phyloP scores from a whole-genome alignment of 345 rosid species.

The Syzygium aqueum region DNA sequence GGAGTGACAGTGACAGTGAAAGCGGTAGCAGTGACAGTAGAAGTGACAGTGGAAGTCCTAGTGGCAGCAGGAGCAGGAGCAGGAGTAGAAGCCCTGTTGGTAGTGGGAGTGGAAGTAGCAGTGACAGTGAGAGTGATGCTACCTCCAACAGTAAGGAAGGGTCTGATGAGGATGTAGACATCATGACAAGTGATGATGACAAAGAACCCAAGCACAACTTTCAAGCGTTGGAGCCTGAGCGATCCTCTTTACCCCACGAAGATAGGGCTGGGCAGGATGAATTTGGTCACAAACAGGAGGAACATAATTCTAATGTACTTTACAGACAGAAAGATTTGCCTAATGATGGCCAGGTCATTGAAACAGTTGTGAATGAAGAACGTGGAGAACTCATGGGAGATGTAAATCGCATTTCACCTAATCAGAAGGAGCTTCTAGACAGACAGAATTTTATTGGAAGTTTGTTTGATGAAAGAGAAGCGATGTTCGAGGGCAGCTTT shows the following conservation, averaged over 20 bases:
- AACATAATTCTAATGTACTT: conserved; percentile 38
- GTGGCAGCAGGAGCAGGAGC: conserved; percentile 41
- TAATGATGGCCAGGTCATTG: conserved; percentile 48
- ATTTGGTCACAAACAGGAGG: conserved; percentile 35
- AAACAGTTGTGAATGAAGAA: conserved; percentile 11
- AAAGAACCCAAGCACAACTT: conserved; percentile 36
- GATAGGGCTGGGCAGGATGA: conserved; percentile 21
- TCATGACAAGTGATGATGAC: conserved; percentile 81
- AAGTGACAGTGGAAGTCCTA: conserved; percentile 59
- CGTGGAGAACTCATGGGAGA: conserved; percentile 19
- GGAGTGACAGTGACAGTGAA: conserved; percentile 71
- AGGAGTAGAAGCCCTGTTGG: conserved; percentile 37
- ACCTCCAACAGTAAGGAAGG: conserved; percentile 82
- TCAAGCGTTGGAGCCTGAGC: conserved; percentile 28
- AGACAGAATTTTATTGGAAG: conserved; percentile 65
- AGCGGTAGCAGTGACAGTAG: conserved; percentile 56
- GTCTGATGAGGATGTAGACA: conserved; percentile 93
- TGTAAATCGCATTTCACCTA: conserved; percentile 18
- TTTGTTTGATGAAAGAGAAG: conserved; percentile 69
- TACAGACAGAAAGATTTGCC: conserved; percentile 46
- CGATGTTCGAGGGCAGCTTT: conserved; percentile 22
- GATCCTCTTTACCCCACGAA: conserved; percentile 16
- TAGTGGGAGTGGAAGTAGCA: conserved; percentile 75
- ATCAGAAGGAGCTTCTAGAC: conserved; percentile 34
- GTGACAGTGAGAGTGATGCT: conserved; percentile 88